Conservation (phyloP, 2,329 filamentous ascomycete genomes). For the Exutisphaerella laricina region DNA sequence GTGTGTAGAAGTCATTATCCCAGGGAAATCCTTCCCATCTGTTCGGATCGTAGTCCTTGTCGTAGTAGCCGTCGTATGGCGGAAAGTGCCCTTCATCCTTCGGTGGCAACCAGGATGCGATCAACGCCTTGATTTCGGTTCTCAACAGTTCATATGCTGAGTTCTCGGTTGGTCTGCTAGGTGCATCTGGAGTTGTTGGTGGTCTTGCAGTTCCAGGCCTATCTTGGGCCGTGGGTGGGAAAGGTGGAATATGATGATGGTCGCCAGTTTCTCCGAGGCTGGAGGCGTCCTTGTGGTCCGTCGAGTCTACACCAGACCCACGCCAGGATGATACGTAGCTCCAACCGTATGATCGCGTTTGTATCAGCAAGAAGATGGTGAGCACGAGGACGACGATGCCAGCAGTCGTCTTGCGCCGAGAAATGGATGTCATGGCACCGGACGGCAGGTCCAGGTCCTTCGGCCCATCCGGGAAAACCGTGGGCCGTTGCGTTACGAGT, state of each 20-base stretch:
- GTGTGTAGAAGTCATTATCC: conserved; percentile 37
- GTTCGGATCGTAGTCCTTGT: conserved; percentile 44
- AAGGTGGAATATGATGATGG: background rate
- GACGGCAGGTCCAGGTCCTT: no score
- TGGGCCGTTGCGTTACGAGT: no score
- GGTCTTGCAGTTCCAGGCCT: background rate
- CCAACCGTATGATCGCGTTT: conserved; percentile 19
- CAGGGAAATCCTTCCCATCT: conserved; percentile 44
- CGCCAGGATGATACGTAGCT: background rate
- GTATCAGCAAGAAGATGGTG: conserved; percentile 21
- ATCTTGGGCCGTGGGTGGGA: background rate
- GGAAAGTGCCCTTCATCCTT: conserved; percentile 40
- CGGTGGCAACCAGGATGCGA: conserved; percentile 37
- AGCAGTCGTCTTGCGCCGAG: conserved; percentile 36
- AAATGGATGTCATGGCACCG: conserved; percentile 12
- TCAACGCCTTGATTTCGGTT: conserved; percentile 37
- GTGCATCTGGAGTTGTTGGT: background rate
- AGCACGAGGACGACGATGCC: conserved; percentile 33
- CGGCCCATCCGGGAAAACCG: no score
- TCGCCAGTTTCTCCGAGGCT: background rate
- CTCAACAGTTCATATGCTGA: conserved; percentile 14
- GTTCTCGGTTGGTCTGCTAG: background rate
- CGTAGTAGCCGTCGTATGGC: conserved; percentile 39
- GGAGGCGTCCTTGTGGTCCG: conserved; percentile 12
- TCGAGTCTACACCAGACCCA: conserved; percentile 14